Evolutionary conservation across 352 stramenopile genomes (phyloP).

Genomic region (Phytophthora colocasiae): DNA sequence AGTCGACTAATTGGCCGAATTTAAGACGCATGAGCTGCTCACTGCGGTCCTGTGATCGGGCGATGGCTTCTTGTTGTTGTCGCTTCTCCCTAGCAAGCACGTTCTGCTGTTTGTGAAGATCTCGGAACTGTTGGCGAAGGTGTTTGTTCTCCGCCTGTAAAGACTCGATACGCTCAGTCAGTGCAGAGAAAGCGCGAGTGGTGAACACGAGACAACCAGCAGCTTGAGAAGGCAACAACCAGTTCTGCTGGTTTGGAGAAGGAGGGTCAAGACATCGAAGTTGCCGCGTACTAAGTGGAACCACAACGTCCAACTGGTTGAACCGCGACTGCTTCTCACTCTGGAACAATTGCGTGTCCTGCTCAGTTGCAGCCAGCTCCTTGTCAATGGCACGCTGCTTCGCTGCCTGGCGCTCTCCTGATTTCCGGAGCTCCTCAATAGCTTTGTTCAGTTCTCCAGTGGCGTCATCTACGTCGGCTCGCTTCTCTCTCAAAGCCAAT

Average conservation of each 20-base stretch:
- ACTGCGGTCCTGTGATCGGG: conserved; percentile 65
- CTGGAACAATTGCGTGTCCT: conserved; percentile 93
- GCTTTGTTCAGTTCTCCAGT: conserved; percentile 85
- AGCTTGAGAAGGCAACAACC: conserved; percentile 63
- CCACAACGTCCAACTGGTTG: conserved; percentile 88
- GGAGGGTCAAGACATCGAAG: conserved; percentile 65
- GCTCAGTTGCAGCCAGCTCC: conserved; percentile 86
- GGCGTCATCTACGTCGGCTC: conserved; percentile 91
- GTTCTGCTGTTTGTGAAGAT: conserved; percentile 89
- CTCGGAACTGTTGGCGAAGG: conserved; percentile 88
- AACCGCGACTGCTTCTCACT: conserved; percentile 94
- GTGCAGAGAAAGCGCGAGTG: conserved; percentile 57
- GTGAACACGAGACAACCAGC: conserved; percentile 78
- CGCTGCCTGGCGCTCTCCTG: conserved; percentile 80
- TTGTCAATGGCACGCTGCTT: conserved; percentile 94
- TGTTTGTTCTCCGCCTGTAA: conserved; percentile 87
- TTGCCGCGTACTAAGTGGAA: conserved; percentile 80
- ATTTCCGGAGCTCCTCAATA: conserved; percentile 91
- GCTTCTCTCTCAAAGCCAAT: conserved; percentile 91
- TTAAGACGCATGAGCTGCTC: conserved; percentile 87
- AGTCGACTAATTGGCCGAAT: conserved; percentile 83
- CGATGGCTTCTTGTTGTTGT: conserved; percentile 72
- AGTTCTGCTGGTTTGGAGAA: conserved; percentile 32
- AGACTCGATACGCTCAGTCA: conserved; percentile 79
- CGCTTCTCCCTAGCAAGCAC: conserved; percentile 84